These are phyloP conservation scores for Crithidia mellificae DNA, from an alignment of 208 protist genomes.

Conservation along the genomic window DNA sequence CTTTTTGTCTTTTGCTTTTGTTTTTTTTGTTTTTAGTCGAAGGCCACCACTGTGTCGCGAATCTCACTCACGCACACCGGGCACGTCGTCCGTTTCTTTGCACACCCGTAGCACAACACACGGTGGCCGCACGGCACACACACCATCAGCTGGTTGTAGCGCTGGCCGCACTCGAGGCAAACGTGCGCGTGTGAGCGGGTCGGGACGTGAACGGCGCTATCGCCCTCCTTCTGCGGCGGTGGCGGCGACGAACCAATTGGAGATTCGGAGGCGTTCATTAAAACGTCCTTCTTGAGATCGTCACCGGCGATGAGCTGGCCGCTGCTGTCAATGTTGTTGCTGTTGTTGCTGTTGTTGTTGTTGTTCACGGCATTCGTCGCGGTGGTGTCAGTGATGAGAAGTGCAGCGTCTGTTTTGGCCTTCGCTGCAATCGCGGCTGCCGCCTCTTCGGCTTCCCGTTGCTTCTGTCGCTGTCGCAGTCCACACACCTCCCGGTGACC, in stretches of 20 bases:
- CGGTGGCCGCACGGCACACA: constrained; percentile 80
- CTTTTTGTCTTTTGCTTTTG: too few species aligned
- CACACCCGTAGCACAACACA: constrained; percentile 71
- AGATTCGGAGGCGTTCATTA: not conserved
- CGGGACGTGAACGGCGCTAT: not conserved
- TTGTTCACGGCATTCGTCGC: not conserved
- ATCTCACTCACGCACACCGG: constrained; percentile 76
- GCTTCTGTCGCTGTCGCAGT: constrained; percentile 42
- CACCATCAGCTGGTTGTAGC: constrained; percentile 50
- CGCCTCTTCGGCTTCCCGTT: constrained; percentile 22
- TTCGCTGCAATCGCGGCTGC: constrained; percentile 1
- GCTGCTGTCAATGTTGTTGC: not conserved
- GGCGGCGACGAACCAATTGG: not conserved
- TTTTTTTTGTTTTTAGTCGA: constrained; percentile 22
- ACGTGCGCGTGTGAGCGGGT: constrained; percentile 21
- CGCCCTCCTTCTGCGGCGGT: not conserved
- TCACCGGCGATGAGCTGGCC: not conserved
- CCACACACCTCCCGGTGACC: constrained; percentile 86
- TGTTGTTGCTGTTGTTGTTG: not conserved
- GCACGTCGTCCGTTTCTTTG: constrained; percentile 58
- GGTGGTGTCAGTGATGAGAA: not conserved
- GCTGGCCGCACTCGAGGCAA: constrained; percentile 47
- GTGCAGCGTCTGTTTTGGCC: not conserved
- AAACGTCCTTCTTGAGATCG: not conserved
- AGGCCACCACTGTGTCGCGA: constrained; percentile 29